phyloP scores from a whole-genome alignment of 2,329 filamentous ascomycete genomes.

The Monilinia fructicola region DNA sequence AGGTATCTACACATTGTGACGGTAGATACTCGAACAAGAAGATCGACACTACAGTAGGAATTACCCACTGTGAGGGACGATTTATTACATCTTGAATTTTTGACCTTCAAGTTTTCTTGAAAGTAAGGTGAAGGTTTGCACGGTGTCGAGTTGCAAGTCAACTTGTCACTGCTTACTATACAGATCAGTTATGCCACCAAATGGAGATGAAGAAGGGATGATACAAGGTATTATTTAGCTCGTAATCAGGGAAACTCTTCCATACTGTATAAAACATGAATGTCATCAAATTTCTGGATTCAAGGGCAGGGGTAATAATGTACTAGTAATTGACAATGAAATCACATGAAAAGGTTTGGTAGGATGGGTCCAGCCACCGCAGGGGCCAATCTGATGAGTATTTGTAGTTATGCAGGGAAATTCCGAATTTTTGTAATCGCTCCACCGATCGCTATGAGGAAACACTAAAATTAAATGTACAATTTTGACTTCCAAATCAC shows the following conservation, averaged over 20 bases:
- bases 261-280: not conserved
- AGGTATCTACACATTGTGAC: not conserved
- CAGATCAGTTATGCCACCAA: too few species aligned
- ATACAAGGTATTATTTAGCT: not conserved
- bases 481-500: not conserved
- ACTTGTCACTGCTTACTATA: not conserved
- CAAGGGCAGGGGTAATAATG: not conserved
- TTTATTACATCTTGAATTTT: not conserved
- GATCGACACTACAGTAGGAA: not conserved
- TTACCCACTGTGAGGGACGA: not conserved
- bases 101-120: not conserved
- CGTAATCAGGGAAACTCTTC: not conserved
- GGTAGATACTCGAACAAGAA: not conserved
- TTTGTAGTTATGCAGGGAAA: not conserved
- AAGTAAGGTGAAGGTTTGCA: not conserved
- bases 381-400: slow-evolving; percentile 2
- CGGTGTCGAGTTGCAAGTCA: not conserved
- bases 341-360: not conserved
- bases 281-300: not conserved
- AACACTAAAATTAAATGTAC: too few species aligned
- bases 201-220: not conserved
- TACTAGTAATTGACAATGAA: not conserved
- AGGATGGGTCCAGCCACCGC: not conserved
- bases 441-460: not conserved
- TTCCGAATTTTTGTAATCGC: not conserved